phyloP scores from a whole-genome alignment of 2,329 filamentous ascomycete genomes.

The Colletotrichum spaethianum region DNA sequence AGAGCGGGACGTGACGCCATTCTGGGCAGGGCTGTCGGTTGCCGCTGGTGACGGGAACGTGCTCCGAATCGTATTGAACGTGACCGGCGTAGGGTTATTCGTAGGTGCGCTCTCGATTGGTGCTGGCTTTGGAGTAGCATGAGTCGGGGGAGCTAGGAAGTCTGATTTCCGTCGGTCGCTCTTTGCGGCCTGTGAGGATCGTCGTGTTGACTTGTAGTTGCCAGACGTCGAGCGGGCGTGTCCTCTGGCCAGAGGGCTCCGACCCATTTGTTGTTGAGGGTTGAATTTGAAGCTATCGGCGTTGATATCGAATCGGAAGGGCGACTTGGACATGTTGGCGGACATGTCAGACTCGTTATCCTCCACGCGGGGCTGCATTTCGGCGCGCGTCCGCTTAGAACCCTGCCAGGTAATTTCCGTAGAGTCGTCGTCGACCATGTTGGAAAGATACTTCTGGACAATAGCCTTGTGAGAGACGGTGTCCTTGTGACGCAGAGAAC shows the following conservation, averaged over 20 bases:
- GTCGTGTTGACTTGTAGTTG: constrained; percentile 31
- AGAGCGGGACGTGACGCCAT: constrained; percentile 62
- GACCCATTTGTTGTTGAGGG: constrained; percentile 48
- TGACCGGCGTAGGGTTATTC: constrained; percentile 38
- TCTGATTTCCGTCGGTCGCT: constrained; percentile 35
- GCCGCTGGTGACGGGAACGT: constrained; percentile 51
- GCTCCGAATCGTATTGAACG: constrained; percentile 41
- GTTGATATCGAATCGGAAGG: constrained; percentile 45
- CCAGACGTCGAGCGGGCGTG: constrained; percentile 51
- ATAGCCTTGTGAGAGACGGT: constrained; percentile 57
- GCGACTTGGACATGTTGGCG: constrained; percentile 58
- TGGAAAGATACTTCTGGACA: constrained; percentile 44
- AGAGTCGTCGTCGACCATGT: constrained; percentile 59
- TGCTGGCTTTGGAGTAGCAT: constrained; percentile 37
- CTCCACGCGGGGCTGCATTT: constrained; percentile 69
- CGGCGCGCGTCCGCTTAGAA: constrained; percentile 59
- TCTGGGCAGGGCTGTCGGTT: constrained; percentile 51
- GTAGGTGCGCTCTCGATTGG: constrained; percentile 1
- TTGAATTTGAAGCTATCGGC: constrained; percentile 47
- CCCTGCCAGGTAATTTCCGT: constrained; percentile 57
- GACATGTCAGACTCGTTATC: constrained; percentile 67
- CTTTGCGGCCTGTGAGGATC: constrained; percentile 32
- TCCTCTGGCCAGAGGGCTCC: constrained; percentile 56
- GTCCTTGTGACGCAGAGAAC: constrained; percentile 56
- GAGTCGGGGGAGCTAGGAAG: constrained; percentile 30